Evolutionary conservation across 768 basidiomycete genomes (phyloP), one percentile per base, ranked within the genome.

Genomic region (Dendrothele bispora): DNA sequence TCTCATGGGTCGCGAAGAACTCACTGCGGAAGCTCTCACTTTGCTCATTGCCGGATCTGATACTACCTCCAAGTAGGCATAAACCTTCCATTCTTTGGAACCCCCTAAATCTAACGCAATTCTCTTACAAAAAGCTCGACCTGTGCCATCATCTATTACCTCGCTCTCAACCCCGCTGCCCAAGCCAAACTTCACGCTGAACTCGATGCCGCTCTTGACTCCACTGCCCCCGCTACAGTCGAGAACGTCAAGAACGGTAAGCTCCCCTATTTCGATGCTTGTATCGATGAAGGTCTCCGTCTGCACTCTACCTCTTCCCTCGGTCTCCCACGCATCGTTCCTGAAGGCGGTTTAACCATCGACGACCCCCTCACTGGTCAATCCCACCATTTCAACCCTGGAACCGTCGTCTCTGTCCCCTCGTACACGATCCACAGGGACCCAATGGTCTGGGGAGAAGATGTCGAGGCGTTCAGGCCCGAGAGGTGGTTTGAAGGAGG

Each of bases 21-120:
- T 97, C 47, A 95, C 91, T 1, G 92, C 92, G 0, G 94, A 97
- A 69, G 86, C 88, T 37, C 66, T 90, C 17, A 92, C 91, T 1
- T 80, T 92, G 39, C 75, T 94, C 15, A 92, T 94, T 53, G 91
- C 91, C 5, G 92, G 92, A 1, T 88, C 86, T 3, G 93, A 97
- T 58, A 97, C 93, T 1, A 95, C 94, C 0, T 93, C 92, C 38
- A 97, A 95, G 89, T 91, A 55, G 51, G 84, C 47, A 25, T 34
- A 22, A 60, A 14, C n/a, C 35, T 29, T 30, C 17, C 12, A 3
- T 25, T 22, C 21, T 35, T 27, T 22, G 26, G 25, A 22, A 21
- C 8, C 26, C 46, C 46, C 20, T 56, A 22, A 44, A 24, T 25
- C 25, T 29, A 15, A 46, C 24, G n/a, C 40, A 24, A 21, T 21